These are phyloP conservation scores for Bathelium albidoporum DNA, from an alignment of 495 filamentous ascomycete species.

Conservation along the genomic window DNA sequence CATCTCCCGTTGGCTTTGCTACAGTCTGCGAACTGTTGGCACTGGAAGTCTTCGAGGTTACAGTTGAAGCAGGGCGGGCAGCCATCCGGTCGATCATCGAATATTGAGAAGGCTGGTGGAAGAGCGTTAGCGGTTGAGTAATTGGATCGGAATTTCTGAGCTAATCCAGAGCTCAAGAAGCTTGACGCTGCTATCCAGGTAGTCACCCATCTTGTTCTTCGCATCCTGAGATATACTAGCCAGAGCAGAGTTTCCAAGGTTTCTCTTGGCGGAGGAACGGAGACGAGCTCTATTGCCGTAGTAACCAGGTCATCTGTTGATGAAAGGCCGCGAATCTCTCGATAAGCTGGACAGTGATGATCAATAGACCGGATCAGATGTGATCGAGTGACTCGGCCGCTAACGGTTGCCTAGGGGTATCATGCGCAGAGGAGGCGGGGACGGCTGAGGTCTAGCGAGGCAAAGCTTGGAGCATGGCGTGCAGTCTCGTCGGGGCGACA, in stretches of 20 bases:
- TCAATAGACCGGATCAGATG: neutral
- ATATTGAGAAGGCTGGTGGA: slow-evolving; percentile 35
- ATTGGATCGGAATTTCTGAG: slow-evolving; percentile 15
- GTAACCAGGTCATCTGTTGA: neutral
- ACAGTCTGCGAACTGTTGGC: slow-evolving; percentile 78
- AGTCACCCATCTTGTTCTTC: neutral
- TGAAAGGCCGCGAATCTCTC: neutral
- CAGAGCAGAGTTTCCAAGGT: neutral
- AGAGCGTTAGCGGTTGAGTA: slow-evolving; percentile 22
- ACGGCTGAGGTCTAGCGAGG: neutral
- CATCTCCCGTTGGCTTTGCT: slow-evolving; percentile 84
- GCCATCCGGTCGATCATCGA: slow-evolving; percentile 48
- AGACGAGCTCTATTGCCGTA: neutral
- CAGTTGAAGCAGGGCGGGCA: slow-evolving; percentile 89
- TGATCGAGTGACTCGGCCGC: neutral
- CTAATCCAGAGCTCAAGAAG: neutral
- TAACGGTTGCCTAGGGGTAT: neutral
- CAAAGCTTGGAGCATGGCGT: neutral
- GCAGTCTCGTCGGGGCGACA: neutral
- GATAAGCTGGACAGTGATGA: neutral
- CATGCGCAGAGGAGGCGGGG: neutral
- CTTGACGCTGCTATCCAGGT: neutral
- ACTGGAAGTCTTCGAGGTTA: slow-evolving; percentile 80
- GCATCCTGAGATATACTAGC: neutral
- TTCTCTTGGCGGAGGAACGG: neutral